phyloP scores from a whole-genome alignment of 257 asterid species.

The Nicotiana noctiflora region DNA sequence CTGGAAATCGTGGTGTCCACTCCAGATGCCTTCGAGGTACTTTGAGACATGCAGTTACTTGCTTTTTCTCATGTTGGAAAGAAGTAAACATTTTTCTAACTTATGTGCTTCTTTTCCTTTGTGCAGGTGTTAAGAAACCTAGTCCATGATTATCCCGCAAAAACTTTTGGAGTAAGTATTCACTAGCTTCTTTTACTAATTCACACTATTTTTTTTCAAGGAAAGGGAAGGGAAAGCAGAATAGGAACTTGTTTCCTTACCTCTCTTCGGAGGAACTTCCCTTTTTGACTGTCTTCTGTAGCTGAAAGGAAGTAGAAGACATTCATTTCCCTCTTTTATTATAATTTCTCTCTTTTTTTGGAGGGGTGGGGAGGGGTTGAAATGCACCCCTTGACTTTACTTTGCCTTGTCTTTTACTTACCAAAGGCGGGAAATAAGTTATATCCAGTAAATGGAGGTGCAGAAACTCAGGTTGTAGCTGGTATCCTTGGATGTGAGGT shows the following conservation, averaged over 20 bases:
- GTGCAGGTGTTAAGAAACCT: conserved; percentile 48
- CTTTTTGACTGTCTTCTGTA: not conserved
- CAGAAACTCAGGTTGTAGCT: too few relatives aligned
- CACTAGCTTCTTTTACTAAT: not conserved
- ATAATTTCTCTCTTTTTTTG: not conserved
- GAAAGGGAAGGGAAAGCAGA: not conserved
- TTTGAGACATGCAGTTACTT: not conserved
- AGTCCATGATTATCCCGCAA: conserved; percentile 53
- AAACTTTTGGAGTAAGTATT: conserved; percentile 60
- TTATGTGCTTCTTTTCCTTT: not conserved
- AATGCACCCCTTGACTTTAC: not conserved
- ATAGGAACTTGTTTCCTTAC: not conserved
- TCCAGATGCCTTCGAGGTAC: conserved; percentile 76
- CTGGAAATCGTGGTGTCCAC: conserved; percentile 69
- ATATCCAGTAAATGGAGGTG: too few relatives aligned
- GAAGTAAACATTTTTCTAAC: not conserved
- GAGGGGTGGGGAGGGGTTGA: not conserved
- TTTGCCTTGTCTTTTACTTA: not conserved
- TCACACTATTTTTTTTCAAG: not conserved
- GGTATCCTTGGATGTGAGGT: too few relatives aligned
- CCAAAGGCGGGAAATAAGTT: not conserved
- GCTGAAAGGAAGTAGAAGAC: not conserved
- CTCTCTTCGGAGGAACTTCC: not conserved
- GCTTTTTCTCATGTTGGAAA: not conserved
- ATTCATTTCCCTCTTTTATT: not conserved